These are phyloP conservation scores for Abortiporus biennis DNA, from an alignment of 1,284 basidiomycete genomes.

Conservation along the genomic window DNA sequence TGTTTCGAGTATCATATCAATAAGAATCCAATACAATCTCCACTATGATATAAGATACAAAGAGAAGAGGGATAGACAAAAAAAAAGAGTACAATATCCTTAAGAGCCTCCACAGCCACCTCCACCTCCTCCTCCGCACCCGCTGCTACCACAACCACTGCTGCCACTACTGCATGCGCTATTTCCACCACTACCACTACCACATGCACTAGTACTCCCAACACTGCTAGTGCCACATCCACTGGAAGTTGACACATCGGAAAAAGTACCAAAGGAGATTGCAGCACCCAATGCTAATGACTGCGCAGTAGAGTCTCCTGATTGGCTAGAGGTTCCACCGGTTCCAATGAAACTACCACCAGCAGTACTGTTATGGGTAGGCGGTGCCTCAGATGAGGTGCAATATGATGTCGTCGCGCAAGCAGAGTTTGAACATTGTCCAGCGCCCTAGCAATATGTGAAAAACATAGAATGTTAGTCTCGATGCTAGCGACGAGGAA, in stretches of 20 bases:
- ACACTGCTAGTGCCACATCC: not conserved
- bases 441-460: constrained; percentile 1
- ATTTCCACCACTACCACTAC: not conserved
- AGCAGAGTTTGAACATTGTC: too few species aligned
- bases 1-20: too few species aligned
- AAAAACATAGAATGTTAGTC: not conserved
- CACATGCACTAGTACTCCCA: not conserved
- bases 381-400: too few species aligned
- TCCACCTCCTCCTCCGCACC: constrained; percentile 2
- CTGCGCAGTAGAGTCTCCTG: not conserved
- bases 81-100: too few species aligned
- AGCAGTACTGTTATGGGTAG: too few species aligned
- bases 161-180: not conserved
- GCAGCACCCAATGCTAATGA: not conserved
- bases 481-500: not conserved
- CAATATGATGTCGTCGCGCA: too few species aligned
- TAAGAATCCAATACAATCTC: too few species aligned
- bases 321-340: not conserved
- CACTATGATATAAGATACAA: too few species aligned
- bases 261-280: too few species aligned
- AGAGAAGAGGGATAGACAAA: too few species aligned
- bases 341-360: too few species aligned
- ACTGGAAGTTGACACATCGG: too few species aligned
- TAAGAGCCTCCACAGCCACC: constrained; percentile 1
- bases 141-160: constrained; percentile 1